Evolutionary conservation across 2,329 filamentous ascomycete genomes (phyloP).

Genomic region (Phyllosticta paracitricarpa): DNA sequence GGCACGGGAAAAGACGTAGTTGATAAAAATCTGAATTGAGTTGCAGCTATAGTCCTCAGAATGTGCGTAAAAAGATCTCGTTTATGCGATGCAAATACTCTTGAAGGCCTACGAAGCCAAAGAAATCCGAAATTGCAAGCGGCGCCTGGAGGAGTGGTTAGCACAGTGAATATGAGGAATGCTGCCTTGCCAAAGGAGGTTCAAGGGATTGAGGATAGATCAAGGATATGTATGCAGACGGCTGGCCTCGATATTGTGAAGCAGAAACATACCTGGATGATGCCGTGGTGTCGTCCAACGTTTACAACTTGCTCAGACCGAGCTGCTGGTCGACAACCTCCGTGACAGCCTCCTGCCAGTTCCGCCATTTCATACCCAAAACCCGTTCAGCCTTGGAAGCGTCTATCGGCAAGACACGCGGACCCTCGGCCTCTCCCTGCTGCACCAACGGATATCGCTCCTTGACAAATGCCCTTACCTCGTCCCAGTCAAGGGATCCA

Average conservation of each 20-base stretch:
- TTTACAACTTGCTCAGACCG: background rate
- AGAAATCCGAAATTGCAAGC: background rate
- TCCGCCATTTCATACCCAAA: constrained; percentile 13
- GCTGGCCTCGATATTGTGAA: background rate
- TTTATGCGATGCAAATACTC: background rate
- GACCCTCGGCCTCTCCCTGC: constrained; percentile 9
- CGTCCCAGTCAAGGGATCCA: constrained; percentile 12
- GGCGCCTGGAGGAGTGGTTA: background rate
- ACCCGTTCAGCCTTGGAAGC: constrained; percentile 13
- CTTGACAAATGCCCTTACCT: constrained; percentile 12
- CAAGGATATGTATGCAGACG: background rate
- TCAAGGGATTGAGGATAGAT: background rate
- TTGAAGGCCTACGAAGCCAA: background rate
- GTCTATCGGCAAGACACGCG: constrained; percentile 9
- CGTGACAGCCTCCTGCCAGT: constrained; percentile 1
- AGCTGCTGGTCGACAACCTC: constrained; percentile 7
- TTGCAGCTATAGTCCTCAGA: background rate
- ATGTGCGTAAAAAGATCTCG: background rate
- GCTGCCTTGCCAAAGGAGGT: background rate
- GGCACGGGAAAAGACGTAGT: background rate
- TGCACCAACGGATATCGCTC: constrained; percentile 13
- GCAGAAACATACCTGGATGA: background rate
- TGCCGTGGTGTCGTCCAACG: background rate
- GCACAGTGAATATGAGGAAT: background rate
- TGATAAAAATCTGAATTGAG: background rate